phyloP scores from a whole-genome alignment of 306 rosid genomes.

The Casuarina equisetifolia region DNA sequence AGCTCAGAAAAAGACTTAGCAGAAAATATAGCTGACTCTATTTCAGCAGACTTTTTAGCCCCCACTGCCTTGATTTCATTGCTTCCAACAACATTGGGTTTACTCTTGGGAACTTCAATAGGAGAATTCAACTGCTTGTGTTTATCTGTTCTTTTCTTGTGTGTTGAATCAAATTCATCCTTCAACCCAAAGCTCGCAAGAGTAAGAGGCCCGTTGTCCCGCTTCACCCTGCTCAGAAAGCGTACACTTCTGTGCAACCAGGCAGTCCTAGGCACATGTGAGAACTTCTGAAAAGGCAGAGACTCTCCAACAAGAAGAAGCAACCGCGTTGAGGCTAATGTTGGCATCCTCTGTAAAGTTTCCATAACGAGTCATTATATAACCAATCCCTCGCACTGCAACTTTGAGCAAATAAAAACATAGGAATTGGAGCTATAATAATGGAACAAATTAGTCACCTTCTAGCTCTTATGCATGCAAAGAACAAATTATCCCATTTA shows the following conservation, averaged over 20 bases:
- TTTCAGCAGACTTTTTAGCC: conserved; percentile 30
- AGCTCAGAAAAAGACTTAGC: conserved; percentile 78
- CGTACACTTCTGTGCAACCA: conserved; percentile 49
- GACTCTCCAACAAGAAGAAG: conserved; percentile 66
- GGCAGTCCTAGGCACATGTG: conserved; percentile 45
- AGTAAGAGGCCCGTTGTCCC: conserved; percentile 48
- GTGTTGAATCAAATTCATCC: conserved; percentile 37
- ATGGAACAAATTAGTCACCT: background rate
- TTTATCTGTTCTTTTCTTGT: conserved; percentile 32
- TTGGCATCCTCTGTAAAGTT: conserved; percentile 55
- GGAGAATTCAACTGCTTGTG: conserved; percentile 36
- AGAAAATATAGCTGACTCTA: conserved; percentile 67
- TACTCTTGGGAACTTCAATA: conserved; percentile 41
- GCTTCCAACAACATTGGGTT: conserved; percentile 40
- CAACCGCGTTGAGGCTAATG: conserved; percentile 52
- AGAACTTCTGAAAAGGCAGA: conserved; percentile 48
- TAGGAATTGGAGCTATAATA: background rate
- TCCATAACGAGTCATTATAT: background rate
- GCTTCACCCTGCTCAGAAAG: conserved; percentile 36
- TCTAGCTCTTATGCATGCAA: background rate
- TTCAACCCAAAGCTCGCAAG: conserved; percentile 51
- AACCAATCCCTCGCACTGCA: conserved; percentile 18
- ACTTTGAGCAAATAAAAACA: background rate
- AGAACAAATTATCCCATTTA: background rate
- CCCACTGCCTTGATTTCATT: conserved; percentile 37